Percentiles rank a stretch among this genome's conserved stretches.
Evolutionary conservation across 768 basidiomycete species (phyloP).

Genomic region (Mrakia gelida): DNA sequence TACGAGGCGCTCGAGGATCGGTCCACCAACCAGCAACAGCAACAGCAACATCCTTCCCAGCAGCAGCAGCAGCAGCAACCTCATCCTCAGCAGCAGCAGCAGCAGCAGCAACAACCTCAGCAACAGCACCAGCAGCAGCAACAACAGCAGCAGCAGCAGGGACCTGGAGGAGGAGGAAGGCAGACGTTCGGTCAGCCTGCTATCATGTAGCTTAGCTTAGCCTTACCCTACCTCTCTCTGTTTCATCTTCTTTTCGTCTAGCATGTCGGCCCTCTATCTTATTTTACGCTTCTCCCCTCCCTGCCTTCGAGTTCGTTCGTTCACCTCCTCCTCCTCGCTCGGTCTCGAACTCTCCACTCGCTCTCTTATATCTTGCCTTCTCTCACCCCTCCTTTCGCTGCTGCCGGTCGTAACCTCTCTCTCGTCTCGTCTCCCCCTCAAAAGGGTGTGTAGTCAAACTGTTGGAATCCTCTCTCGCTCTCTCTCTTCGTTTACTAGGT

Average conservation of each 20-base stretch:
- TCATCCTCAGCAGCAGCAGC: constrained; percentile 16
- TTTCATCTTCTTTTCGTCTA: background rate
- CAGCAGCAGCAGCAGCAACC: constrained; percentile 12
- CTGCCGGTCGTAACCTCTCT: background rate
- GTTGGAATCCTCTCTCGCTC: constrained; percentile 2
- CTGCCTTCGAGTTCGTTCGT: background rate
- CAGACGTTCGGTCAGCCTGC: constrained; percentile 17
- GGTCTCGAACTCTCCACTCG: background rate
- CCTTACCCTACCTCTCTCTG: background rate
- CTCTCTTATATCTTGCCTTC: too few species aligned
- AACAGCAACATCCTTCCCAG: constrained; percentile 23
- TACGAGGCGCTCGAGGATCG: constrained; percentile 32
- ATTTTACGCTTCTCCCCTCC: background rate
- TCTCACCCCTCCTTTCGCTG: background rate
- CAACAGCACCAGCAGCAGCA: background rate
- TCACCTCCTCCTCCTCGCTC: background rate
- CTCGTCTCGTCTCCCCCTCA: background rate
- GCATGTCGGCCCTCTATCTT: background rate
- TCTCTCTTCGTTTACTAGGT: background rate
- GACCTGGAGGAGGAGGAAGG: background rate
- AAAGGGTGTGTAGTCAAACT: background rate
- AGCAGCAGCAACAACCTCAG: constrained; percentile 1
- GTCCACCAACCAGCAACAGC: constrained; percentile 19
- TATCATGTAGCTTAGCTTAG: background rate
- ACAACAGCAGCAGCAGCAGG: background rate